phyloP scores from a whole-genome alignment of 768 basidiomycete genomes.

The Ramaria sp. region DNA sequence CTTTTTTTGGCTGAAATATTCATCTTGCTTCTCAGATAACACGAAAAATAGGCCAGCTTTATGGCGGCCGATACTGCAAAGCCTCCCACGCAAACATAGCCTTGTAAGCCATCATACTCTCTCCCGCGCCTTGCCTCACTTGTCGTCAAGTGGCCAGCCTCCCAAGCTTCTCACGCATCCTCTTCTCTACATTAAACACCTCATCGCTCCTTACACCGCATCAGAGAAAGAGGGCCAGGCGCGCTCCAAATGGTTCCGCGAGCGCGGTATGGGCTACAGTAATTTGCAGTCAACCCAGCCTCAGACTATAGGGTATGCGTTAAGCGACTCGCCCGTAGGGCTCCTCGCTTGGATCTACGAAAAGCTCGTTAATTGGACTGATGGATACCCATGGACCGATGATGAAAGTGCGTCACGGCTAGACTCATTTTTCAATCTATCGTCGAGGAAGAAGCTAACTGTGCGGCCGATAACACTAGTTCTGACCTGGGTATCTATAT shows the following conservation, averaged over 20 bases:
- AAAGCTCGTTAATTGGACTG: slow-evolving; percentile 37
- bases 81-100: slow-evolving; percentile 43
- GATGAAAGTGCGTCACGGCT: slow-evolving; percentile 34
- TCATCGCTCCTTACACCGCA: slow-evolving; percentile 20
- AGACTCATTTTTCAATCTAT: background rate
- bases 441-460: too few relatives aligned
- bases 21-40: slow-evolving; percentile 8
- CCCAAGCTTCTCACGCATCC: slow-evolving; percentile 19
- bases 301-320: slow-evolving; percentile 41
- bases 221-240: slow-evolving; percentile 23
- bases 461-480: slow-evolving; percentile 29
- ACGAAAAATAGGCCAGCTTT: slow-evolving; percentile 18
- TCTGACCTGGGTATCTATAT: slow-evolving; percentile 48
- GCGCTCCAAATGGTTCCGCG: slow-evolving; percentile 16
- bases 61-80: slow-evolving; percentile 27
- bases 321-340: slow-evolving; percentile 48
- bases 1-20: background rate
- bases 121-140: background rate
- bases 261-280: slow-evolving; percentile 28
- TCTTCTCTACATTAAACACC: slow-evolving; percentile 18
- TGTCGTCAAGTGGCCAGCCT: slow-evolving; percentile 13
- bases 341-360: slow-evolving; percentile 40
- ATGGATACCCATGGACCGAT: slow-evolving; percentile 44
- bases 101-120: slow-evolving; percentile 20
- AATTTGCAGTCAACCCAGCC: slow-evolving; percentile 32